Percentiles rank a stretch among this genome's conserved stretches.
Evolutionary conservation across 331 rosid genomes (phyloP).

Genomic region (Malus hybrid): DNA sequence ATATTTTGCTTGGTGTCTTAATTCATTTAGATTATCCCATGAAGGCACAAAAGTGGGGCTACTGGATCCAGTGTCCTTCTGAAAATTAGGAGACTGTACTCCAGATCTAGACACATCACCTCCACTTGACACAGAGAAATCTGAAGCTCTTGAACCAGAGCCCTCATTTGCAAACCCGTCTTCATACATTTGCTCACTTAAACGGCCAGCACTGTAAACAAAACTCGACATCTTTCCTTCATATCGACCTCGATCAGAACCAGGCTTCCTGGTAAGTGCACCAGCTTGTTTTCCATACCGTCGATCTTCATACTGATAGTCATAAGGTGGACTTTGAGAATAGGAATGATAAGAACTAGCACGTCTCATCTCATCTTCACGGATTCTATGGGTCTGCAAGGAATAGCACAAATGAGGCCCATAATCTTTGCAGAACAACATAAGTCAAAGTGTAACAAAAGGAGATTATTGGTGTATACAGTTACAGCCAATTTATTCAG

Average conservation of each 20-base stretch:
- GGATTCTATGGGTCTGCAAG: conserved; percentile 47
- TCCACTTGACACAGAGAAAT: conserved; percentile 68
- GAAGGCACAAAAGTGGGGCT: conserved; percentile 46
- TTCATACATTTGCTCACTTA: conserved; percentile 53
- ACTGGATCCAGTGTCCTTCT: conserved; percentile 42
- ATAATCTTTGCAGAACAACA: conserved; percentile 9
- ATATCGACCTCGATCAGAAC: conserved; percentile 72
- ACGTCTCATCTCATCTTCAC: conserved; percentile 67
- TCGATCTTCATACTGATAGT: conserved; percentile 86
- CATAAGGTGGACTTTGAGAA: conserved; percentile 98
- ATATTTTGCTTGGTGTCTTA: conserved; percentile 26
- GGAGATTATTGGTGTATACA: background rate
- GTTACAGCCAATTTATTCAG: background rate
- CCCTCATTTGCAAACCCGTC: conserved; percentile 78
- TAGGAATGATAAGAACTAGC: conserved; percentile 96
- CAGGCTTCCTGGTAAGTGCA: conserved; percentile 70
- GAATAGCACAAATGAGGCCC: conserved; percentile 16
- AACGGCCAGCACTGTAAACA: conserved; percentile 63
- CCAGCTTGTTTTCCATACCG: conserved; percentile 75
- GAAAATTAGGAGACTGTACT: conserved; percentile 57
- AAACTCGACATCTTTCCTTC: conserved; percentile 69
- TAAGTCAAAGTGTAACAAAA: background rate
- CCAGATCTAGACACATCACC: conserved; percentile 60
- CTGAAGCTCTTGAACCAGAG: conserved; percentile 61
- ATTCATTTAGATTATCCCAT: conserved; percentile 41